Evolutionary conservation across 345 rosid species (phyloP), one percentile per base, ranked within the genome.

Genomic region (Pugionium dolabratum): DNA sequence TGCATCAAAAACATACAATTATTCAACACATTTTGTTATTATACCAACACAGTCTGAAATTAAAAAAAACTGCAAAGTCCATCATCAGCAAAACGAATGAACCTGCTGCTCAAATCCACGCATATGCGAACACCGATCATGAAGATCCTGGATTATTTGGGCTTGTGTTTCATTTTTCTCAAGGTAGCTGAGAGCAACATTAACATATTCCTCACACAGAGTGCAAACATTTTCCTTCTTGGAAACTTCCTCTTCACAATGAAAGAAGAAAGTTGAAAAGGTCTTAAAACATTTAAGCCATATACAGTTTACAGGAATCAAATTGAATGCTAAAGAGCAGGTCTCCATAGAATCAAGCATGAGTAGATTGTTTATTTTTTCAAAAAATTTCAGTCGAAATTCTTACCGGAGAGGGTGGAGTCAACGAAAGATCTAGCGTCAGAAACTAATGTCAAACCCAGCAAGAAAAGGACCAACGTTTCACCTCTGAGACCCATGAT

Each of bases 151-250:
- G 29, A 87, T 41, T 18, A 95, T 74, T 67, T 83, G 84, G 18
- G 77, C 67, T 76, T 95, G 96, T 54, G 98, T 95, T 69, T 82
- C 72, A 69, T 95, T 91, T 34, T 79, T 78, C 51, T 75, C 54
- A 53, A 95, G 70, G 80, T 80, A 91, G 69, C 54, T 83, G 67
- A 91, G 73, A 74, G 97, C 86, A 65, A 75, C 65, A 11, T 76
- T 57, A 39, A 84, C 78, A 75, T 77, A 95, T 69, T 91, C 94
- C 82, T 95, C 91, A 62, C 98, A 95, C 26, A 91, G 72, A 32
- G 83, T 59, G 78, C 99, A 95, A 4, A 87, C 66, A 10, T 83
- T 71, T 28, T 87, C 78, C 7, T 81, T 80, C 61, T 45, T 62
- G 18, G 49, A 25, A 67, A 72, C 76, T 71, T 76, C 25, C 58